Base-by-base conservation (phyloP, 495 filamentous ascomycete genomes). In the Tuber borchii region DNA sequence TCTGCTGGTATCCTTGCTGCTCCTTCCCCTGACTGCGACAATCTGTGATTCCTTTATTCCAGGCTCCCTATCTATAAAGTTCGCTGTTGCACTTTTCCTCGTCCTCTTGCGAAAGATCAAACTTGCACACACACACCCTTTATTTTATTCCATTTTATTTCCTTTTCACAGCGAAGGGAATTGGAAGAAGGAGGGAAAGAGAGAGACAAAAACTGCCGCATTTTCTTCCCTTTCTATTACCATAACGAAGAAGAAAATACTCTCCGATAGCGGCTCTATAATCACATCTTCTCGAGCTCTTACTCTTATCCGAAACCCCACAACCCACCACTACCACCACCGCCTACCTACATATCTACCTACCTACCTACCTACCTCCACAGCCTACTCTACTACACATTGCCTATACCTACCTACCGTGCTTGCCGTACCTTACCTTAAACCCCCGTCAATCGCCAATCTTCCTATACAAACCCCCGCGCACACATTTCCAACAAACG, bases 51-150 rank as follows among this genome's bases (percentile, higher is more conserved):
- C 61, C 40, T 77, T 74, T 56, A 70, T 73, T 78, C 72, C 70
- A 75, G 75, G 70, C 61, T 79, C 78, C 51, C 61, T 70, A 79
- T 79, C 76, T 79, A 79, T 79, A 79, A 79, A 79, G 78, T 65
- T 75, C 78, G 73, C 72, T 73, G 70, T 79, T 73, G 73, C 78
- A 78, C 78, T 76, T 79, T 65, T 65, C 26, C 26, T 65, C 56
- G 10, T 31, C 56, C 56, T 10, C 31, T 31, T 65, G 56, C 56
- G n/a, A 65, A 31, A 65, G n/a, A 65, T 65, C 56, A 65, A 65
- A 65, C 56, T 65, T 65, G 26, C 56, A 65, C 56, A 31, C 56
- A 31, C 56, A 31, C 56, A 31, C n/a, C 20, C 71, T 70, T 70
- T 70, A 65, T 73, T 79, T 48, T 46, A 61, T 44, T 37, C 70